phyloP scores from a whole-genome alignment of 306 rosid species.

The Cyamopsis tetragonoloba region DNA sequence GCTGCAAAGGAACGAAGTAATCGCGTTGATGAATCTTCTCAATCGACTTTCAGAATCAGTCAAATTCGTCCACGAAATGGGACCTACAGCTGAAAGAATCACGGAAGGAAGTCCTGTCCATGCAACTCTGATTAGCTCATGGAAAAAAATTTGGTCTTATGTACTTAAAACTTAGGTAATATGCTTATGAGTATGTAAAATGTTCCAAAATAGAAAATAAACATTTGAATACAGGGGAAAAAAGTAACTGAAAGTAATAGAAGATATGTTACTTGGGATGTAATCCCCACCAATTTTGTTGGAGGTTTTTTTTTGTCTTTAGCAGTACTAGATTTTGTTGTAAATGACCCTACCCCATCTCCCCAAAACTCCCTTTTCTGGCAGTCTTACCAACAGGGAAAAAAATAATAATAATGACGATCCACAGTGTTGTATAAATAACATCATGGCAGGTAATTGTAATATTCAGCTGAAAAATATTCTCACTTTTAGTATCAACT shows the following conservation, averaged over 20 bases:
- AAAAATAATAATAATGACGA: too few relatives aligned
- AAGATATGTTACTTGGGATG: not conserved
- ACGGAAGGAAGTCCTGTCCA: conserved; percentile 41
- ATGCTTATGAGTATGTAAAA: conserved; percentile 11
- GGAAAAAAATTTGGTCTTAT: conserved; percentile 45
- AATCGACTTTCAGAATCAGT: conserved; percentile 87
- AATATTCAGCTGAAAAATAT: too few relatives aligned
- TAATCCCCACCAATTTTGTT: conserved; percentile 11
- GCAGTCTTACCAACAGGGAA: too few relatives aligned
- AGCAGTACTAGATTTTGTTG: not conserved
- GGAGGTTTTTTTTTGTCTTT: not conserved
- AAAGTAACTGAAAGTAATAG: not conserved
- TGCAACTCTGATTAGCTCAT: conserved; percentile 30
- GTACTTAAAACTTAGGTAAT: conserved; percentile 39
- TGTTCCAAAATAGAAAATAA: conserved; percentile 19
- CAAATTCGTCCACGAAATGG: conserved; percentile 63
- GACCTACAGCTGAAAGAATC: conserved; percentile 51
- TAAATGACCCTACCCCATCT: not conserved
- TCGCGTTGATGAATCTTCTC: conserved; percentile 83
- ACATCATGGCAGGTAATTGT: too few relatives aligned
- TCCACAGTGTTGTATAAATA: too few relatives aligned
- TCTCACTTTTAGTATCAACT: too few relatives aligned
- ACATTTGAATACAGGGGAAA: conserved; percentile 4
- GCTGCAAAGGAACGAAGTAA: conserved; percentile 92
- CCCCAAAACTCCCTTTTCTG: too few relatives aligned